phyloP scores from a whole-genome alignment of 1,139 yeast species.

The Debaryomyces sp. region DNA sequence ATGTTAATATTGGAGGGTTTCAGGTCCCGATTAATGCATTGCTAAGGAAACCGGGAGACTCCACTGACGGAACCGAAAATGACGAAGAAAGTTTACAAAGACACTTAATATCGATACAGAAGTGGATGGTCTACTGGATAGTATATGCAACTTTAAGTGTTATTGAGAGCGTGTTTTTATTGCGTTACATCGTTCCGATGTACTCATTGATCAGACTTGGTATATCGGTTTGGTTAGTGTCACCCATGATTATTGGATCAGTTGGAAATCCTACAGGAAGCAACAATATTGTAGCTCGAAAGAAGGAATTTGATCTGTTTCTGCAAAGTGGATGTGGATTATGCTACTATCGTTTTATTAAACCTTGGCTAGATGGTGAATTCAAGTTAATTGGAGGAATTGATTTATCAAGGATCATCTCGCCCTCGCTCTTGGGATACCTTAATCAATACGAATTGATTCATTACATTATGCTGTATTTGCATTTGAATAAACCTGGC shows the following conservation, averaged over 20 bases:
- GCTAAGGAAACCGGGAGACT: conserved; percentile 26
- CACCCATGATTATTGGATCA: conserved; percentile 37
- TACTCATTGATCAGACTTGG: conserved; percentile 43
- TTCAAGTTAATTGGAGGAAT: not conserved
- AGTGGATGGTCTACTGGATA: conserved; percentile 65
- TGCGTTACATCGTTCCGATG: conserved; percentile 49
- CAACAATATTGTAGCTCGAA: not conserved
- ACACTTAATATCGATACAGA: conserved; percentile 46
- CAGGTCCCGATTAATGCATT: conserved; percentile 35
- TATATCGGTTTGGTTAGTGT: conserved; percentile 54
- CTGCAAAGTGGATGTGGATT: conserved; percentile 42
- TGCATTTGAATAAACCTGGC: not conserved
- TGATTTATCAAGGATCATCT: not conserved
- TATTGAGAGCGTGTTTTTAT: conserved; percentile 33
- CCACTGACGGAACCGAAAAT: conserved; percentile 15
- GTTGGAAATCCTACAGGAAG: conserved; percentile 1
- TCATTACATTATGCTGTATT: not conserved
- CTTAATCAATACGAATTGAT: not conserved
- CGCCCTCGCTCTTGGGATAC: not conserved
- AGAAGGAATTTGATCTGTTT: conserved; percentile 26
- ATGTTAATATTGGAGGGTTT: conserved; percentile 37
- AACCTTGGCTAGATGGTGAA: conserved; percentile 36
- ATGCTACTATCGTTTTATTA: conserved; percentile 32
- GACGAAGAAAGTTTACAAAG: conserved; percentile 24
- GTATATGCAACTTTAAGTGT: conserved; percentile 40